These are phyloP conservation scores for Melastoma malabathricum DNA, from an alignment of 345 rosid genomes.

Conservation along the genomic window DNA sequence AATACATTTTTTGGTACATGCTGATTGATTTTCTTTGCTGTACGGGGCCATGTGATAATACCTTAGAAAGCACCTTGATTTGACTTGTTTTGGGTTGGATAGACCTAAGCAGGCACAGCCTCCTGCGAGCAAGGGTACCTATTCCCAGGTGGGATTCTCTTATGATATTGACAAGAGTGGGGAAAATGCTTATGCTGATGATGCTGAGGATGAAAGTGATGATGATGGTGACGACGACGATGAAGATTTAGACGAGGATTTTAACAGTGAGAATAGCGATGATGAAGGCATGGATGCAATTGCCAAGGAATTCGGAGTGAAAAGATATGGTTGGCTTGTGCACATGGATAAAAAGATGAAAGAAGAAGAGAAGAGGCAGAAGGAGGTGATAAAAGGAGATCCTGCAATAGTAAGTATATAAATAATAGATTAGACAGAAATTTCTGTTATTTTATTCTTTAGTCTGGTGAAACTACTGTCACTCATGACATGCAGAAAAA, in stretches of 20 bases:
- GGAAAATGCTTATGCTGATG: slow-evolving; percentile 40
- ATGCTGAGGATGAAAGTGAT: slow-evolving; percentile 27
- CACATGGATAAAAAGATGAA: slow-evolving; percentile 89
- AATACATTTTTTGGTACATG: too few species aligned
- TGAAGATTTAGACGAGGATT: slow-evolving; percentile 81
- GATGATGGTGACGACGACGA: slow-evolving; percentile 66
- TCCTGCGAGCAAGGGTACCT: slow-evolving; percentile 60
- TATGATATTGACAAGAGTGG: slow-evolving; percentile 63
- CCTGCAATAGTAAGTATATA: slow-evolving; percentile 77
- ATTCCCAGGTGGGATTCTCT: slow-evolving; percentile 91
- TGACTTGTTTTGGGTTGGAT: slow-evolving; percentile 2
- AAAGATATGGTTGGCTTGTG: slow-evolving; percentile 96
- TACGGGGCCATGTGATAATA: too few species aligned
- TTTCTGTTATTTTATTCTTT: not conserved
- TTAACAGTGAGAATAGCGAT: slow-evolving; percentile 82
- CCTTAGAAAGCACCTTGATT: too few species aligned
- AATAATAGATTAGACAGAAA: slow-evolving; percentile 4
- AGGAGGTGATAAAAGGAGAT: slow-evolving; percentile 92
- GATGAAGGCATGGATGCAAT: slow-evolving; percentile 88
- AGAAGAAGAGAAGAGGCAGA: slow-evolving; percentile 88
- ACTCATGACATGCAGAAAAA: slow-evolving; percentile 48
- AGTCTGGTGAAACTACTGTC: slow-evolving; percentile 6
- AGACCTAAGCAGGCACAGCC: slow-evolving; percentile 53
- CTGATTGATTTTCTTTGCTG: too few species aligned
- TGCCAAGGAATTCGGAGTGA: slow-evolving; percentile 90